Evolutionary conservation across 2,329 filamentous ascomycete species (phyloP), one percentile per base, ranked within the genome.

Genomic region (Neopestalotiopsis sp.): DNA sequence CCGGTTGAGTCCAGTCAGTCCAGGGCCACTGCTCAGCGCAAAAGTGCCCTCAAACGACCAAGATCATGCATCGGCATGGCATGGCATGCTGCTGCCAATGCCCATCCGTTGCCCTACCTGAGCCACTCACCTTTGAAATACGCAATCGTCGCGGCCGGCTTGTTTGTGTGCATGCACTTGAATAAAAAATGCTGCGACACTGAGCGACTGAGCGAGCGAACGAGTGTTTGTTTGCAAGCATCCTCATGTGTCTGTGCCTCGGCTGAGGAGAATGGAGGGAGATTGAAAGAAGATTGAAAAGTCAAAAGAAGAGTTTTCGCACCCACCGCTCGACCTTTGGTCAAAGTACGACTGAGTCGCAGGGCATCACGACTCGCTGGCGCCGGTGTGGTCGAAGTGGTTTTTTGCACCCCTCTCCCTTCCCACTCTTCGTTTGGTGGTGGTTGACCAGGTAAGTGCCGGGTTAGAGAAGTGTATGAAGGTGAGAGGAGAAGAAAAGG

Each of bases 341-440:
- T 13, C 17, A 20, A 62, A 40, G 30, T 34, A 40, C 32, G 30
- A 40, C 59, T 40, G 30, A 40, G 34, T 40, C 32, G 59, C n/a
- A n/a, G 7, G 45, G 45, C 59, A 64, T 64, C 61, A 64, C 61
- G 38, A 64, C 38, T 64, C 61, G 40, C 20, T 64, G 20, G 38
- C 59, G 61, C 40, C n/a, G 61, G 42, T 24, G 61, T 64, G 61
- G 61, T 49, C 24, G 61, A 53, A 53, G 45, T 53, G 45, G 17
- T 53, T 53, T 20, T 53, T 10, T 38, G 24, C 24, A 28, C 24
- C 34, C 34, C 34, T 38, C 34, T 38, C 34, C 34, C 34, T 38
- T 38, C 34, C 34, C 34, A 38, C 34, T 38, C 34, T 53, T 17
- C n/a, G 7, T 20, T 24, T 53, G 45, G 45, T 53, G 45, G 45